Conservation (phyloP, 352 stramenopile species). For the Globisporangium middletonii region DNA sequence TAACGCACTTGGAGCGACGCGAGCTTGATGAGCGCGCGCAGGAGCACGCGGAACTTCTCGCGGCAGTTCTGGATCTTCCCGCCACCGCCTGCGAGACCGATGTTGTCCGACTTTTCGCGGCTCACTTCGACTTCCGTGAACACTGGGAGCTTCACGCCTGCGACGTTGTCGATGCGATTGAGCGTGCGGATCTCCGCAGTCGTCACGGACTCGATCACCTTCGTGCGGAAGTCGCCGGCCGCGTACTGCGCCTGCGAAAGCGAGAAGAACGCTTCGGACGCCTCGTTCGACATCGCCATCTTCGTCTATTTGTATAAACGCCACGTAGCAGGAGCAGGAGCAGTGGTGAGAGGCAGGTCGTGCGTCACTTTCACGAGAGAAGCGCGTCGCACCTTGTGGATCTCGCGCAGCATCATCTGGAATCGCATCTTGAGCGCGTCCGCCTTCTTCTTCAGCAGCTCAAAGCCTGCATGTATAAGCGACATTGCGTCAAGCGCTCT, state of each 20-base stretch:
- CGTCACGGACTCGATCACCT: conserved; percentile 95
- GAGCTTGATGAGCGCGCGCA: conserved; percentile 85
- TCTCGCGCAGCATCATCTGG: conserved; percentile 82
- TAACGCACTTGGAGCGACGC: conserved; percentile 75
- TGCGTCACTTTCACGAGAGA: background rate
- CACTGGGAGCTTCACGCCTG: conserved; percentile 98
- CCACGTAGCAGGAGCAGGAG: background rate
- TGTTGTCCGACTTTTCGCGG: conserved; percentile 92
- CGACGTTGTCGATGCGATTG: conserved; percentile 98
- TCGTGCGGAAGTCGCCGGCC: conserved; percentile 95
- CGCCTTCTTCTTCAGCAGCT: conserved; percentile 96
- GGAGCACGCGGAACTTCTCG: conserved; percentile 82
- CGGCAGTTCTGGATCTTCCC: conserved; percentile 96
- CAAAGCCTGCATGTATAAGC: conserved; percentile 41
- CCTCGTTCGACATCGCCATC: conserved; percentile 84
- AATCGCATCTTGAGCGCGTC: conserved; percentile 98
- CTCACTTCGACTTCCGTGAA: conserved; percentile 96
- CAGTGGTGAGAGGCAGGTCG: conserved; percentile 11
- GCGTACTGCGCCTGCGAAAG: conserved; percentile 98
- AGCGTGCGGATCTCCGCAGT: conserved; percentile 94
- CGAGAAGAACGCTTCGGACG: conserved; percentile 95
- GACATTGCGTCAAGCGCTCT: background rate
- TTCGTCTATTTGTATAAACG: conserved; percentile 48
- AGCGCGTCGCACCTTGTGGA: conserved; percentile 54
- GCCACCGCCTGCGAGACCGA: conserved; percentile 94